Evolutionary conservation across 1,284 basidiomycete species (phyloP), one percentile per base, ranked within the genome.

Genomic region (Sphaerobolus stellatus): DNA sequence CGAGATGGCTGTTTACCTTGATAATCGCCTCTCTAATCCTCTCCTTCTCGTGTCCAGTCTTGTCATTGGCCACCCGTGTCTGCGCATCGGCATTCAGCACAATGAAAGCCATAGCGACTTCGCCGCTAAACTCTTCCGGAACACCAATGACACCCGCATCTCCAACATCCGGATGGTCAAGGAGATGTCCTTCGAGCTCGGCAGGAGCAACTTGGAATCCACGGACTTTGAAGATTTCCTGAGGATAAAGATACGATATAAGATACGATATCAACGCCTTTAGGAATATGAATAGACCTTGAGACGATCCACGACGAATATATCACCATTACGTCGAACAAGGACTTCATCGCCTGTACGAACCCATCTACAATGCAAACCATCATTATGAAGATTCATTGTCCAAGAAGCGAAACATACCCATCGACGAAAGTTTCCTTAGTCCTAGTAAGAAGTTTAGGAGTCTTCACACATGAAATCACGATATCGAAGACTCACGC

Each of bases 91-190:
- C 66, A 50, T 73, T 74, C 8, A 83, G 75, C 1, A 84, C 82
- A n/a, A 92, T 73, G 62, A 82, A 92, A 1, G 87, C 88, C 44
- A 88, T 66, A 0, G 92, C 90, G 4, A 90, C 63, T 64, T 94
- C 91, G 33, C 91, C 91, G 47, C 81, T 86, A 60, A 84, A 88
- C 14, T 92, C 88, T 64, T 94, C 88, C 0, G 79, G 79, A 2
- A 92, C 67, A 2, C 88, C 82, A 5, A 94, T 84, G 11, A 94
- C 87, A 61, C 89, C 90, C 1, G 75, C 78, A 56, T 92, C 86
- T 1, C 74, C 75, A 4, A 93, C 83, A 60, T 87, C 86, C 0
- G 78, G 71, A 60, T 91, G 87, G 67, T 84, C 64, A 57, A 94
- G 74, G 28, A 94, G 71, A 66, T 88, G 87, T 0, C 88, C 87